Evolutionary conservation across 129 eudicot genomes (phyloP).

Genomic region (Sambucus nigra): DNA sequence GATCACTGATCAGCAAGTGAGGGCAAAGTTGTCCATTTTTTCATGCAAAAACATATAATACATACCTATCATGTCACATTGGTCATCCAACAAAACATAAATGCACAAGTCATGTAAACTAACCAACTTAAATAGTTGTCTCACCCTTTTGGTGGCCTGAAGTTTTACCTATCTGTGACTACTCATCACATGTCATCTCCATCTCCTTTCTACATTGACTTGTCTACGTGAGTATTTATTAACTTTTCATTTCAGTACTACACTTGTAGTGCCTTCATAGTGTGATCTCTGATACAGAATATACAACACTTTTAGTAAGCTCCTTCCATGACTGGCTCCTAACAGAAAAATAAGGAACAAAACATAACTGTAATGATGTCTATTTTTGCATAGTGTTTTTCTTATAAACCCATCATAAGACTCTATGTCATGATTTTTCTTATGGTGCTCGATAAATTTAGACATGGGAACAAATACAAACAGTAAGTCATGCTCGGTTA

Average conservation of each 20-base stretch:
- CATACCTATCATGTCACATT: not conserved
- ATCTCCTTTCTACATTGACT: too few species aligned
- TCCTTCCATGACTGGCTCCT: slow-evolving; percentile 4
- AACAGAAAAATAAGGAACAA: too few species aligned
- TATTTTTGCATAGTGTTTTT: too few species aligned
- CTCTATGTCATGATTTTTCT: too few species aligned
- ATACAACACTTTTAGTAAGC: not conserved
- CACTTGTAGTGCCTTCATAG: not conserved
- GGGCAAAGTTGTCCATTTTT: not conserved
- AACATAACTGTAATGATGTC: too few species aligned
- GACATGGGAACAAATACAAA: too few species aligned
- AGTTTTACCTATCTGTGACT: not conserved
- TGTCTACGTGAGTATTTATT: not conserved
- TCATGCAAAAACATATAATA: not conserved
- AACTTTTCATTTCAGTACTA: not conserved
- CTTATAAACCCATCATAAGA: too few species aligned
- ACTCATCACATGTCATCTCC: slow-evolving; percentile 1
- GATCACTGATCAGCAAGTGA: not conserved
- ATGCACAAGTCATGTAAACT: not conserved
- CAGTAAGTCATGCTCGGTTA: too few species aligned
- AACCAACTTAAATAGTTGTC: not conserved
- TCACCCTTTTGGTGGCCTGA: not conserved
- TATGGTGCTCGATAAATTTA: too few species aligned
- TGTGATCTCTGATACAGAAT: not conserved
- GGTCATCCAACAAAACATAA: not conserved